Evolutionary conservation across 1,284 basidiomycete species (phyloP).

Genomic region (Sanghuangporus sanghuang): DNA sequence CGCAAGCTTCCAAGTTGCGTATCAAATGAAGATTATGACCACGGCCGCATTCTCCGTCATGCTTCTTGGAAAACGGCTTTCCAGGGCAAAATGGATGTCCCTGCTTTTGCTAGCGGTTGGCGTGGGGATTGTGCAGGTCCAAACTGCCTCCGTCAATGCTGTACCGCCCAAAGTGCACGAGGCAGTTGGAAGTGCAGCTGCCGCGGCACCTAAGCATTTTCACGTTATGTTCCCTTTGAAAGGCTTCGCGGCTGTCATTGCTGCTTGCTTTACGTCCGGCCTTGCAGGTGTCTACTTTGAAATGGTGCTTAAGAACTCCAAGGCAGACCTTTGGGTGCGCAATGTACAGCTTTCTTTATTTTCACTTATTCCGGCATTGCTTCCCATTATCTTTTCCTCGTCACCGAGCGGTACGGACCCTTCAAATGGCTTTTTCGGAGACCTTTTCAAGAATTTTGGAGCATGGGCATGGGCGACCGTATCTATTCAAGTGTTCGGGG

Average conservation of each 20-base stretch:
- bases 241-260: slow-evolving; percentile 84
- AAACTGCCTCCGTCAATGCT: slow-evolving; percentile 40
- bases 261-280: slow-evolving; percentile 93
- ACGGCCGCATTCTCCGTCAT: slow-evolving; percentile 93
- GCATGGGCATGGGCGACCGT: slow-evolving; percentile 92
- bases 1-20: slow-evolving; percentile 92
- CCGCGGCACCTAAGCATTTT: slow-evolving; percentile 31
- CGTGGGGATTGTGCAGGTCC: slow-evolving; percentile 91
- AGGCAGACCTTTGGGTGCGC: slow-evolving; percentile 90
- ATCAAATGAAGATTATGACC: slow-evolving; percentile 97
- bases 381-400: slow-evolving; percentile 71
- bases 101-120: slow-evolving; percentile 85
- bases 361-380: slow-evolving; percentile 84
- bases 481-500: slow-evolving; percentile 83
- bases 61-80: slow-evolving; percentile 79
- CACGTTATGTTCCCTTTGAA: slow-evolving; percentile 73
- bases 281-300: slow-evolving; percentile 99
- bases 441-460: slow-evolving; percentile 75
- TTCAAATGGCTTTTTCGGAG: slow-evolving; percentile 27
- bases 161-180: slow-evolving; percentile 27
- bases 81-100: slow-evolving; percentile 75
- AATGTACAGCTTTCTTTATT: slow-evolving; percentile 96
- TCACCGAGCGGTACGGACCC: slow-evolving; percentile 23
- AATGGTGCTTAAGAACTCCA: slow-evolving; percentile 91
- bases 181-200: slow-evolving; percentile 31